Evolutionary conservation across 2,329 filamentous ascomycete species (phyloP).

Genomic region (Sporothrix pseudoabietina): DNA sequence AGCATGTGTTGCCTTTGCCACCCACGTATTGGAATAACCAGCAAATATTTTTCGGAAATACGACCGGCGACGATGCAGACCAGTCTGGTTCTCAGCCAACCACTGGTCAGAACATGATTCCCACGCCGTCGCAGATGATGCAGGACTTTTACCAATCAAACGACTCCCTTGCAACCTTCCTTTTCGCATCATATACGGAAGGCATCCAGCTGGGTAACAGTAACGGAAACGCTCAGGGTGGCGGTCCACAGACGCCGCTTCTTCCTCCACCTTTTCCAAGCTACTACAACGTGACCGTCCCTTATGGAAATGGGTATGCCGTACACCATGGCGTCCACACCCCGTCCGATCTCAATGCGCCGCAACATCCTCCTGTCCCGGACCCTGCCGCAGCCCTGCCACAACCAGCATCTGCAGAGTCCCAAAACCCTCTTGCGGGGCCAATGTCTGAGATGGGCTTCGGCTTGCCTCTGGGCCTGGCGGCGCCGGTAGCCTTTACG

Average conservation of each 20-base stretch:
- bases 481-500: not conserved
- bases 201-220: not conserved
- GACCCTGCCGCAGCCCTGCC: not conserved
- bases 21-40: not conserved
- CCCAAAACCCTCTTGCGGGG: not conserved
- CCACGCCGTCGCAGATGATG: not conserved
- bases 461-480: not conserved
- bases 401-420: not conserved
- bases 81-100: not conserved
- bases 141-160: not conserved
- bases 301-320: conserved; percentile 3
- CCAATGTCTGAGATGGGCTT: not conserved
- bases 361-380: not conserved
- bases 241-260: not conserved
- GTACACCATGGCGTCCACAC: not conserved
- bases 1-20: not conserved
- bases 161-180: not conserved
- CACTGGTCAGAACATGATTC: not conserved
- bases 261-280: not conserved
- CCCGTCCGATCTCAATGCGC: not conserved
- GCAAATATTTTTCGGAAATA: not conserved
- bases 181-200: not conserved
- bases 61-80: not conserved
- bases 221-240: not conserved
- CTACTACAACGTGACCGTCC: conserved; percentile 5